Evolutionary conservation across 345 rosid genomes (phyloP).

Genomic region (Excoecaria agallocha): DNA sequence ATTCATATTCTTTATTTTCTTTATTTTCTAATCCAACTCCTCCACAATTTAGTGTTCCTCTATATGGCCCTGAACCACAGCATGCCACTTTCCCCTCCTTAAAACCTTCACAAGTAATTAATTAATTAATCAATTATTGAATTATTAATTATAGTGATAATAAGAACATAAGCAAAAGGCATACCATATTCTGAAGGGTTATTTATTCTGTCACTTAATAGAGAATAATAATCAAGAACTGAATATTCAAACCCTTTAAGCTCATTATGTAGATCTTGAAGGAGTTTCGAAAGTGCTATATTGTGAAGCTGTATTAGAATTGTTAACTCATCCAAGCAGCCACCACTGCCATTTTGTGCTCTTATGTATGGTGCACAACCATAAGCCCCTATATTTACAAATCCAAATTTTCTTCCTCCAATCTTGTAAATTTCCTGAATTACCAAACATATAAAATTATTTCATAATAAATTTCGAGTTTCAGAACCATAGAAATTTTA

Average conservation of each 20-base stretch:
- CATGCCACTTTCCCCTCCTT: constrained; percentile 13
- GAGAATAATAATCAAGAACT: constrained; percentile 14
- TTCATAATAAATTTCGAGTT: not conserved
- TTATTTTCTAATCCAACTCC: not conserved
- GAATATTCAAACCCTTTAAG: constrained; percentile 7
- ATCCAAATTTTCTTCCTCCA: not conserved
- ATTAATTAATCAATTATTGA: not conserved
- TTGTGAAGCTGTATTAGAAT: not conserved
- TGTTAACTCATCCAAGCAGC: not conserved
- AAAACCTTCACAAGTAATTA: constrained; percentile 7
- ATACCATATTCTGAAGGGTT: constrained; percentile 28
- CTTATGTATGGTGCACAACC: not conserved
- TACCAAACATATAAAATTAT: not conserved
- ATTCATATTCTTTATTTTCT: constrained; percentile 1
- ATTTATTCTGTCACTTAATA: constrained; percentile 3
- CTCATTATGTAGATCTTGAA: not conserved
- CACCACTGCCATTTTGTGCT: not conserved
- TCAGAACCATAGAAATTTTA: no score
- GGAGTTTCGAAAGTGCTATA: not conserved
- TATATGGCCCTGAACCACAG: constrained; percentile 7
- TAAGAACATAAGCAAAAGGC: not conserved
- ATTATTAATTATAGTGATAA: not conserved
- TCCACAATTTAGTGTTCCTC: constrained; percentile 5
- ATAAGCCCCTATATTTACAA: not conserved
- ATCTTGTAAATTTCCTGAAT: constrained; percentile 7